Conservation (phyloP, 768 basidiomycete genomes). For the Termitomyces sp. region DNA sequence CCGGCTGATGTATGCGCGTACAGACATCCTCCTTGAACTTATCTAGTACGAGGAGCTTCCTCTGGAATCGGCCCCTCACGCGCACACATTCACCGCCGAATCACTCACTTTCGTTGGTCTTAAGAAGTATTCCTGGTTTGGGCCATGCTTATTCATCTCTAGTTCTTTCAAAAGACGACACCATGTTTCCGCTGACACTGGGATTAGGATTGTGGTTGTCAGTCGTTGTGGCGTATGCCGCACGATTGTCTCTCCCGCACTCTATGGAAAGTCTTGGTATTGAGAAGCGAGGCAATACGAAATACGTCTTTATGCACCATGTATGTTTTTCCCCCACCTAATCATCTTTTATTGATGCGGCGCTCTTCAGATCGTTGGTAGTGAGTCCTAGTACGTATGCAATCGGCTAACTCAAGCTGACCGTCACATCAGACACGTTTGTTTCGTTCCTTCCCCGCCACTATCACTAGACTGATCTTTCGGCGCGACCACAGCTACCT, state of each 20-base stretch:
- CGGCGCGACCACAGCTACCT: slow-evolving; percentile 25
- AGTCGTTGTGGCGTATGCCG: background rate
- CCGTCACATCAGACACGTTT: slow-evolving; percentile 34
- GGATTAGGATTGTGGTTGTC: background rate
- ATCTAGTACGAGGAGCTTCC: background rate
- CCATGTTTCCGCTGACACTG: background rate
- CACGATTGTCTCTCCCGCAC: background rate
- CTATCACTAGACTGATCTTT: background rate
- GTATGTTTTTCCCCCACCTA: slow-evolving; percentile 22
- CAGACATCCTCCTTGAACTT: background rate
- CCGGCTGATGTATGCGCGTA: background rate
- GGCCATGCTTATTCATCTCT: background rate
- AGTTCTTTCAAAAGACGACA: background rate
- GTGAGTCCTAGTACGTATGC: slow-evolving; percentile 23
- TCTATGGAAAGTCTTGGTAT: slow-evolving; percentile 6
- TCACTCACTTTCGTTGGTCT: too few relatives aligned
- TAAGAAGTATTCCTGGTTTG: background rate
- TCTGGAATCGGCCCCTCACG: background rate
- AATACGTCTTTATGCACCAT: slow-evolving; percentile 50
- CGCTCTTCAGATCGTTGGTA: slow-evolving; percentile 38
- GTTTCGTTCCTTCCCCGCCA: slow-evolving; percentile 6
- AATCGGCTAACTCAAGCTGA: background rate
- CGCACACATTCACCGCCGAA: background rate
- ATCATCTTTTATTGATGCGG: background rate
- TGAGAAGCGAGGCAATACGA: slow-evolving; percentile 34